Conservation (phyloP, 495 filamentous ascomycete species). For the Penicillium nucicola region DNA sequence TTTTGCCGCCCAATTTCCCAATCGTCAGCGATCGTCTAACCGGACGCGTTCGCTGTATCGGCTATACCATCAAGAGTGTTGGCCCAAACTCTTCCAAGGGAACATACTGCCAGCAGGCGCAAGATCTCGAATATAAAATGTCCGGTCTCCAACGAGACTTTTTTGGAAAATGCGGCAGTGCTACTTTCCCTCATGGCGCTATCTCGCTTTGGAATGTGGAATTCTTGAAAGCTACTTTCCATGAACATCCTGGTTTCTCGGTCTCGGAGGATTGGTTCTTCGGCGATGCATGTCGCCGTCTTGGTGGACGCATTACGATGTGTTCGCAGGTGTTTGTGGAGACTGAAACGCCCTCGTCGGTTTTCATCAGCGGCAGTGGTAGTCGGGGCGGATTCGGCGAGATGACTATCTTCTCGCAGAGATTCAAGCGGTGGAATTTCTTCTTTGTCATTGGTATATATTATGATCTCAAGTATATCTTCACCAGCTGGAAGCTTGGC, state of each 20-base stretch:
- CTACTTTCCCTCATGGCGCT: constrained; percentile 43
- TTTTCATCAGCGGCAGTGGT: constrained; percentile 36
- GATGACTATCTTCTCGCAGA: constrained; percentile 48
- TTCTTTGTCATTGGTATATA: constrained; percentile 49
- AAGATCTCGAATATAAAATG: constrained; percentile 48
- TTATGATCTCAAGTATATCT: constrained; percentile 45
- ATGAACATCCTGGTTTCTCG: constrained; percentile 42
- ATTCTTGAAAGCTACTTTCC: constrained; percentile 38
- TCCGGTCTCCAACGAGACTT: constrained; percentile 37
- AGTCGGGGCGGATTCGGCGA: constrained; percentile 48
- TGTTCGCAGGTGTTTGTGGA: constrained; percentile 48
- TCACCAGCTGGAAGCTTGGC: constrained; percentile 45
- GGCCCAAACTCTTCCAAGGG: constrained; percentile 28
- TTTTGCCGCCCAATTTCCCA: constrained; percentile 41
- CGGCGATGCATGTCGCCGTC: constrained; percentile 39
- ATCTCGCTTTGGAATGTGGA: constrained; percentile 44
- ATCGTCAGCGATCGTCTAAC: constrained; percentile 39
- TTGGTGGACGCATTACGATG: constrained; percentile 47
- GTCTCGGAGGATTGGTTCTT: constrained; percentile 49
- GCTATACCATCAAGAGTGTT: constrained; percentile 44
- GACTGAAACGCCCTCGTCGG: constrained; percentile 40
- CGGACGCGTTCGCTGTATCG: constrained; percentile 34
- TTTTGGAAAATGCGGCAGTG: constrained; percentile 38
- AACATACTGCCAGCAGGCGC: constrained; percentile 41
- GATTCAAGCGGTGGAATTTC: constrained; percentile 51